Base-by-base conservation (phyloP, 176 grass and related monocot genomes). In the Zoysia pacifica region DNA sequence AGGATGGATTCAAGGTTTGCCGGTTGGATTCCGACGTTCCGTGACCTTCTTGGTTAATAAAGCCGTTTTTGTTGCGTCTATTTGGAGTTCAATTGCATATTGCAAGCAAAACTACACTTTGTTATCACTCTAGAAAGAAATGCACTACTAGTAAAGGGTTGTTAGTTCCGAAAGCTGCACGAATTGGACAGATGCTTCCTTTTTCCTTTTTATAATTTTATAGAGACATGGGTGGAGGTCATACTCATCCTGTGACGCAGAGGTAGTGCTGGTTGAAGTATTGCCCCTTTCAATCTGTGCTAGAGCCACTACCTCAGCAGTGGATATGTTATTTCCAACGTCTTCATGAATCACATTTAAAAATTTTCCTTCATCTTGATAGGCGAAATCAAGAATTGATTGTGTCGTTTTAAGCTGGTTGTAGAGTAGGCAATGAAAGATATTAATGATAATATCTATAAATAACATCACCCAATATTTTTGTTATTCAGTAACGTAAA, bases 251-350 rank as follows among this genome's bases (percentile, higher is more conserved):
- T 39, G 41, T 75, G 54, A 54, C 1, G 4, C 20, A 58, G 48
- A 56, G 11, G 4, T 51, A 3, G 35, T 3, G 65, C 50, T 15
- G 41, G 43, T 69, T 76, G 6, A 47, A 62, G n/a, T 67, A 48
- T 53, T 7, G 12, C 43, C 6, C 43, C 43, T 45, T 67, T 77
- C 51, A n/a, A 5, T 74, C 45, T 45, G 37, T 79, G 20, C 77
- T 62, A 65, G 47, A 77, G 77, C 62, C 73, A n/a, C n/a, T 78
- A 10, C 56, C 75, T n/a, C 62, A 75, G 11, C 18, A 28, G 62
- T 75, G 75, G 47, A 62, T n/a, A 69, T 48, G 47, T 18, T 84
- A 35, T 84, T 74, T 80, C 80, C 65, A 72, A 13, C 50, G 64
- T 13, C 46, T 80, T 75, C 70, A 35, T 70, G 55, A 50, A 84